Conservation (phyloP, 2,329 filamentous ascomycete species). For the Xylariomycetidae sp. region DNA sequence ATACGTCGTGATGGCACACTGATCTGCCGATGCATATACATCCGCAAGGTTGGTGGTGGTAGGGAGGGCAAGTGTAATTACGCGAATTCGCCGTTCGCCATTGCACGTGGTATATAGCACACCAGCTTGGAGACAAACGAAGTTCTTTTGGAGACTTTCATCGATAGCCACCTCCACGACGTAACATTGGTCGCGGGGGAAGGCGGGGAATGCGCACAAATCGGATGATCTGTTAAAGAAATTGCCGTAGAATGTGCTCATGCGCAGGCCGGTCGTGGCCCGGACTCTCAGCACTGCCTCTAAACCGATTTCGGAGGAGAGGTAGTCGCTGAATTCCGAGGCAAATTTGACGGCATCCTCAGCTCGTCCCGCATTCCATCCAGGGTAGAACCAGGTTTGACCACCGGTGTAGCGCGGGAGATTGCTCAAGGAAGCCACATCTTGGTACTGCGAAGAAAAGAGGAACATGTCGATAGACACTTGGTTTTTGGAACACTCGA, state of each 20-base stretch:
- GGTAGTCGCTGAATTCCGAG: slow-evolving; percentile 90
- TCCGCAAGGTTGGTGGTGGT: slow-evolving; percentile 89
- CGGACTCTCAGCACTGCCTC: slow-evolving; percentile 94
- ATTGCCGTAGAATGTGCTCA: slow-evolving; percentile 98
- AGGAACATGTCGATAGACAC: slow-evolving; percentile 98
- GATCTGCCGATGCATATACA: slow-evolving; percentile 91
- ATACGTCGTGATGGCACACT: slow-evolving; percentile 87
- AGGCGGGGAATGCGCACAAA: slow-evolving; percentile 94
- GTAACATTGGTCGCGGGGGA: slow-evolving; percentile 94
- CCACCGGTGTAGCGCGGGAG: slow-evolving; percentile 93
- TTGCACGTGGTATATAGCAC: slow-evolving; percentile 98
- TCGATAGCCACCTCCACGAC: slow-evolving; percentile 98
- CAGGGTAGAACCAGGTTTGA: slow-evolving; percentile 97
- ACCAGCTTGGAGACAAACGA: slow-evolving; percentile 88
- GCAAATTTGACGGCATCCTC: slow-evolving; percentile 99
- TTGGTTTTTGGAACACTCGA: slow-evolving; percentile 98
- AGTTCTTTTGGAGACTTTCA: slow-evolving; percentile 84
- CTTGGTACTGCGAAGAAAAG: slow-evolving; percentile 93
- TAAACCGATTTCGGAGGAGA: slow-evolving; percentile 93
- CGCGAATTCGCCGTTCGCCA: slow-evolving; percentile 89
- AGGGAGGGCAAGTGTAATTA: slow-evolving; percentile 87
- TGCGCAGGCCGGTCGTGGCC: slow-evolving; percentile 88
- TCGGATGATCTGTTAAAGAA: slow-evolving; percentile 99
- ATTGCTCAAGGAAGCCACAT: slow-evolving; percentile 94
- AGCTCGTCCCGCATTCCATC: slow-evolving; percentile 88